Percentiles rank a stretch among this genome's conserved stretches.
Conservation (phyloP, 1,284 basidiomycete species). For the Rhodotorula glutinis region DNA sequence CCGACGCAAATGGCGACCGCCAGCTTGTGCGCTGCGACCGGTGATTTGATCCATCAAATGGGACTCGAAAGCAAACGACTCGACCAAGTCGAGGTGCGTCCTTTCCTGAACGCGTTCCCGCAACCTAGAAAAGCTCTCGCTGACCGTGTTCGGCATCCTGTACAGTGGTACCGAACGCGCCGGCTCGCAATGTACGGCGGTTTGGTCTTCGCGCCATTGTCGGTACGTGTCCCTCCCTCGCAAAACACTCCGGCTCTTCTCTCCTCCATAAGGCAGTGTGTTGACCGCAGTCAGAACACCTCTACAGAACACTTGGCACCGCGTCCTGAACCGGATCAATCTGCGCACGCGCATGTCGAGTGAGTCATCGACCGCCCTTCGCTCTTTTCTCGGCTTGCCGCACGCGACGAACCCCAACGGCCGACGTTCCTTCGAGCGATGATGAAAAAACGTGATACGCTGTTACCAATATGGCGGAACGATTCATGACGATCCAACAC, state of each 20-base stretch:
- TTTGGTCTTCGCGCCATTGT: constrained; percentile 37
- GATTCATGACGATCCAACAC: neutral
- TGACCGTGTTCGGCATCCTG: neutral
- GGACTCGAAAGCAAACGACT: constrained; percentile 17
- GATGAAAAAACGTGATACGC: neutral
- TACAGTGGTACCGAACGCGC: constrained; percentile 36
- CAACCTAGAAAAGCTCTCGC: neutral
- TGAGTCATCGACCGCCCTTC: neutral
- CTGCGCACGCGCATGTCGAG: constrained; percentile 4
- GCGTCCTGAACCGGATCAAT: constrained; percentile 10
- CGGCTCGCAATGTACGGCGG: constrained; percentile 38
- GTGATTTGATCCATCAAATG: constrained; percentile 35
- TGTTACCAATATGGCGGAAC: constrained; percentile 9
- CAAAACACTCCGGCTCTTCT: no score
- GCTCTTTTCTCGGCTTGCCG: neutral
- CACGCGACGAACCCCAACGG: neutral
- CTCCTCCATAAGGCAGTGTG: no score
- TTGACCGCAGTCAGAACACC: no score
- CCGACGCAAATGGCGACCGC: constrained; percentile 42
- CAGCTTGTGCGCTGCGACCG: constrained; percentile 8
- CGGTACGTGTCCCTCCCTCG: constrained; percentile 9
- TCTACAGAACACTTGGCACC: constrained; percentile 25
- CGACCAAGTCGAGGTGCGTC: constrained; percentile 25
- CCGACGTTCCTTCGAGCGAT: neutral
- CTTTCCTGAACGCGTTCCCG: neutral